Evolutionary conservation across 1,284 basidiomycete species (phyloP), one percentile per base, ranked within the genome.

Genomic region (Rhodotorula sp.): DNA sequence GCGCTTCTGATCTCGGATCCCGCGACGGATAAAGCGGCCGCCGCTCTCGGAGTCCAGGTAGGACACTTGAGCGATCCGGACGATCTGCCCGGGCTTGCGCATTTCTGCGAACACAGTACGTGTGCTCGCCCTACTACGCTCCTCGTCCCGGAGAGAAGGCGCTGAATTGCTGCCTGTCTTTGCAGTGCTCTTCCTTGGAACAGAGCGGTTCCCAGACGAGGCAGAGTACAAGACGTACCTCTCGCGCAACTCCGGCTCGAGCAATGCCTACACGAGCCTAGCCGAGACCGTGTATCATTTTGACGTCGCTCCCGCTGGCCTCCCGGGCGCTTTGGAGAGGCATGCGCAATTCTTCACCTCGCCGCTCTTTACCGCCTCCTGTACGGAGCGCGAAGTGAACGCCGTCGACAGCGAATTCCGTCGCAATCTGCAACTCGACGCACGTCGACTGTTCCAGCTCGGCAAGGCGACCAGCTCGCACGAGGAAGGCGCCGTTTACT

Each of bases 381-480:
- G 95, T 80, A 95, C 95, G 0, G 87, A 90, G 64, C 87, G 96
- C 59, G 96, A 99, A 82, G 87, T 98, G 76, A 94, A 94, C 75
- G 96, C 96, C 1, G 95, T 99, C 56, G 91, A 99, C 80, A 96
- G 93, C 2, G 96, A 99, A 80, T 90, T 98, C 84, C 93, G 94
- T 83, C 96, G 97, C 84, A 99, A 99, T 79, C 86, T 93, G 60
- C 94, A 96, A 81, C 84, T 85, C 22, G 95, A 98, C 45, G 60
- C 64, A 2, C 61, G 66, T 7, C 87, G 95, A 30, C 88, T 94
- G 67, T 97, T 93, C 82, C 95, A 98, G 82, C 83, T 97, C 30
- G 93, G 92, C 81, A 99, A 99, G 82, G 86, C 89, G 24, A 68
- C 71, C 15, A 62, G 64, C 33, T 68, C 48, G 14, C 51, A 49